Evolutionary conservation across 257 asterid species (phyloP), one percentile per base, ranked within the genome.

Genomic region (Jacaranda mimosifolia): DNA sequence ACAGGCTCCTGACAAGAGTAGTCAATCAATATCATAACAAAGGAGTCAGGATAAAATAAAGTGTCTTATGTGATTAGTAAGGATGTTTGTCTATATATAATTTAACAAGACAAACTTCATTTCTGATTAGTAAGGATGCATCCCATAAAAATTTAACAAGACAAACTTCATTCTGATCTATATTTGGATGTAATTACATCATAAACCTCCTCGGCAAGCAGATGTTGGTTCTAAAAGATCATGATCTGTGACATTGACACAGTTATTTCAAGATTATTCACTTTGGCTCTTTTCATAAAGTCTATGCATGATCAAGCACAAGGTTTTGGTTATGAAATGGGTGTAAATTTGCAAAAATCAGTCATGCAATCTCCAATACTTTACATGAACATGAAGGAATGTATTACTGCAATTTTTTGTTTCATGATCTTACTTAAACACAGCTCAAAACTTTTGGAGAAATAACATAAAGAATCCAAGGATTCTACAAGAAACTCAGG

Each of bases 1-100:
- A 83, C 52, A 35, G 98, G 96, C 80, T 90, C 96, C 98, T 94
- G 85, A 71, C 4, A 84, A 59, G 53, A 76, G 75, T 57, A 56
- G 5, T 26, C 55, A 45, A 69, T 71, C 70, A 26, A 46, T 75
- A 70, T 21, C 55, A 48, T 18, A 63, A 5, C 57, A 62, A 68
- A 52, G 7, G 35, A 13, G 13, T 42, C 40, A n/a, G 59, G 60
- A 79, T 4, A 12, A 26, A 72, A 66, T 18, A 43, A 51, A n/a
- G 7, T 26, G 4, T 38, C 77, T 4, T 40, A 49, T 46, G 45
- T 14, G 26, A 63, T 74, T 11, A 11, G 14, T 9, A 43, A 13
- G 6, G 39, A 53, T 74, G 13, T 43, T 38, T 65, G 32, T 17
- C 32, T 40, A 32, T 53, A 38, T 0, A 64, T 26, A 26, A 26